Conservation (phyloP, 768 basidiomycete species). For the Termitomyces sp. region DNA sequence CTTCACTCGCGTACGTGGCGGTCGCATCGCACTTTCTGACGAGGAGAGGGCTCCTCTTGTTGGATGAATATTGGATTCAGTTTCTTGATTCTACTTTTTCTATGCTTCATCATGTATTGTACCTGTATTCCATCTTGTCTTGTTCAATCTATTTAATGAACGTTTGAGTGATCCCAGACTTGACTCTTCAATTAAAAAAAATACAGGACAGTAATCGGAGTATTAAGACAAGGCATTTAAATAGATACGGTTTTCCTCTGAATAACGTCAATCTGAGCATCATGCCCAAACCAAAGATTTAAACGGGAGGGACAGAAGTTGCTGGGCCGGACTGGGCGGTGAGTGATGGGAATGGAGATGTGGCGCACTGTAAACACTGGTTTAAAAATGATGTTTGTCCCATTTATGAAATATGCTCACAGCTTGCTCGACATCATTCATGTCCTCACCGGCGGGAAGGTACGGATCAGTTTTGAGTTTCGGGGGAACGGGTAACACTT, state of each 20-base stretch:
- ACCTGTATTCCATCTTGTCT: background rate
- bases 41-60: slow-evolving; percentile 88
- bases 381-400: background rate
- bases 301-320: background rate
- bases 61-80: slow-evolving; percentile 15
- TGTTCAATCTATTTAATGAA: too few relatives aligned
- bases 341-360: background rate
- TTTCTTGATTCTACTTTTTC: background rate
- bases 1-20: slow-evolving; percentile 38
- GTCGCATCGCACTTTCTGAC: slow-evolving; percentile 61
- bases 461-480: background rate
- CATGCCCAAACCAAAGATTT: background rate
- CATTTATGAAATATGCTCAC: background rate
- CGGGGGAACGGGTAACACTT: background rate
- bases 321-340: background rate
- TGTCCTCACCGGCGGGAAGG: background rate
- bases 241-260: background rate
- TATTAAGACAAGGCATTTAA: too few relatives aligned
- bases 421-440: background rate
- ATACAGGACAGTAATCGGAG: too few relatives aligned
- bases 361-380: background rate
- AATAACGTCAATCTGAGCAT: background rate
- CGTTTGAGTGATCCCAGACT: too few relatives aligned
- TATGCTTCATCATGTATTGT: background rate
- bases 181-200: too few relatives aligned